phyloP scores from a whole-genome alignment of 2,329 filamentous ascomycete genomes.

The Claviceps sp. region DNA sequence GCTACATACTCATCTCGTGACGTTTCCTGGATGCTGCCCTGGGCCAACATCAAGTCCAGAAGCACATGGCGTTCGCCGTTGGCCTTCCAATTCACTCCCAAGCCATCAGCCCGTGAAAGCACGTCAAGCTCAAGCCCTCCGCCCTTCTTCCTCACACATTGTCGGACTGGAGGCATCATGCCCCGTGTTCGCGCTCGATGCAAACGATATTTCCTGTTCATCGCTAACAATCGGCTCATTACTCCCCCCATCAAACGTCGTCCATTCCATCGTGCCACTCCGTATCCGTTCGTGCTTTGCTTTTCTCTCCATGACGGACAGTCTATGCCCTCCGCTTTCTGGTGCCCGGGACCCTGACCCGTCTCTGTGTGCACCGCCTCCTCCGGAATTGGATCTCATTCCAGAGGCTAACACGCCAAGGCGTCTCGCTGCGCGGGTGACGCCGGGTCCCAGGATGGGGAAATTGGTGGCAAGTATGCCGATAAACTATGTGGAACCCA shows the following conservation, averaged over 20 bases:
- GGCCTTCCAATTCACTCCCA: no score
- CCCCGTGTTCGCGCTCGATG: not conserved
- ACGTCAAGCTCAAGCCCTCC: no score
- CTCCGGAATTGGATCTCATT: not conserved
- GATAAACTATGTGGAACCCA: constrained; percentile 20
- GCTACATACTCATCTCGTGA: no score
- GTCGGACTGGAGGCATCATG: not conserved
- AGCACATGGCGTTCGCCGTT: no score
- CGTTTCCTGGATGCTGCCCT: no score
- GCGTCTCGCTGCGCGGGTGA: not conserved
- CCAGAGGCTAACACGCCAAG: constrained; percentile 21
- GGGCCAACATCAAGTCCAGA: no score
- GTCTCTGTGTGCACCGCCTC: not conserved
- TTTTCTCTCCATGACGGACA: constrained; percentile 1
- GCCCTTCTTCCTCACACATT: no score
- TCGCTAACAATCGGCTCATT: constrained; percentile 18
- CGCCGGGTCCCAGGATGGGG: constrained; percentile 12
- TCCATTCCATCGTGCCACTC: not conserved
- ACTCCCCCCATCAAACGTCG: constrained; percentile 16
- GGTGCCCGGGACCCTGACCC: not conserved
- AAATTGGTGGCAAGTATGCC: constrained; percentile 29
- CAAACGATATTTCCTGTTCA: not conserved
- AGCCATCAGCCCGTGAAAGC: no score
- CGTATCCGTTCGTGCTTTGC: constrained; percentile 11
- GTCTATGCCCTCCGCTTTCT: not conserved